Percentiles rank a stretch among this genome's conserved stretches.
Evolutionary conservation across 2,329 filamentous ascomycete species (phyloP).

Genomic region (Trichoderma brevicompactum): DNA sequence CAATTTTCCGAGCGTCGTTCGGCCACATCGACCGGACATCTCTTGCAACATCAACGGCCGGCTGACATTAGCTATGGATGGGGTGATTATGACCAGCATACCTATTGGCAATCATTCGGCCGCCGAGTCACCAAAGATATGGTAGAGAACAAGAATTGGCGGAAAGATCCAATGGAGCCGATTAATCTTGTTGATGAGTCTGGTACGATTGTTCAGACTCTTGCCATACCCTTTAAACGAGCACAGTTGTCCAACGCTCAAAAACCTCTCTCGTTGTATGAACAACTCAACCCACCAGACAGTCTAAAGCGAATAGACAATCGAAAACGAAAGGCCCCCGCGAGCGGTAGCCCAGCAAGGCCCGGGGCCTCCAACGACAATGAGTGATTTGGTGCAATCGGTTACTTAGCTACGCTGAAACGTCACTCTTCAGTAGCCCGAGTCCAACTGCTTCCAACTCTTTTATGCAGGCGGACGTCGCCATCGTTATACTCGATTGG

Average conservation of each 20-base stretch:
- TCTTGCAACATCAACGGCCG: constrained; percentile 17
- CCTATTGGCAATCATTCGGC: constrained; percentile 25
- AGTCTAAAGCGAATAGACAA: not conserved
- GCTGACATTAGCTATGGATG: constrained; percentile 25
- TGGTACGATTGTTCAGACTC: constrained; percentile 15
- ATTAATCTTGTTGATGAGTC: constrained; percentile 16
- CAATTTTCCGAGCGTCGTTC: too few relatives aligned
- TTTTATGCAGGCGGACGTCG: too few relatives aligned
- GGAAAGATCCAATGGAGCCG: not conserved
- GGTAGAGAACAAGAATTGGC: constrained; percentile 24
- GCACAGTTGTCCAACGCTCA: not conserved
- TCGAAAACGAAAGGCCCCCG: not conserved
- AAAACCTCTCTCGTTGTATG: not conserved
- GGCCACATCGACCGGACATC: constrained; percentile 27
- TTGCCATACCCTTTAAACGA: not conserved
- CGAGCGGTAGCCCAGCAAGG: not conserved
- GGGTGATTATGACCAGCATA: constrained; percentile 29
- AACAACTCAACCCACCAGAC: not conserved
- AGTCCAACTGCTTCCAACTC: too few relatives aligned
- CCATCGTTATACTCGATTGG: not conserved
- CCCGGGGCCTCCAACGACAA: too few relatives aligned
- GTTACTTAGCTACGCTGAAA: too few relatives aligned
- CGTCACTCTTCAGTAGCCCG: not conserved
- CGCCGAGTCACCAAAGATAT: constrained; percentile 24
- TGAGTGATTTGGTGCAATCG: too few relatives aligned